Evolutionary conservation across 2,329 filamentous ascomycete species (phyloP).

Genomic region (Pseudocercospora fuligena): DNA sequence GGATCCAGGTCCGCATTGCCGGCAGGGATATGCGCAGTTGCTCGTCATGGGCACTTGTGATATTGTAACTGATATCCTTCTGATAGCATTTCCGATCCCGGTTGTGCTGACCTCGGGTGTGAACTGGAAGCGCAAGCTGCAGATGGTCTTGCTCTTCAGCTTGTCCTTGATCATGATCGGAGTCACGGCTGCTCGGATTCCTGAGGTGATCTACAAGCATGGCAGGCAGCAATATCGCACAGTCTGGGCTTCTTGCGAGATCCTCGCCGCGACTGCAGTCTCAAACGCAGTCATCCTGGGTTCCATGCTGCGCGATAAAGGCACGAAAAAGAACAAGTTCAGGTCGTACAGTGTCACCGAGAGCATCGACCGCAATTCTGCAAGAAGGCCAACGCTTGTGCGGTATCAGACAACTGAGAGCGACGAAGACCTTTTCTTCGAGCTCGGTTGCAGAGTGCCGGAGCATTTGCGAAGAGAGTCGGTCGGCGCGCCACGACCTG

Average conservation of each 20-base stretch:
- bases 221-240: constrained; percentile 87
- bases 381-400: constrained; percentile 65
- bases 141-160: constrained; percentile 80
- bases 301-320: constrained; percentile 88
- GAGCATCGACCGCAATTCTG: constrained; percentile 60
- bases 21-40: constrained; percentile 84
- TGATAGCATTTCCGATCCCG: constrained; percentile 86
- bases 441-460: constrained; percentile 72
- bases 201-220: constrained; percentile 70
- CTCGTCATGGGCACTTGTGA: constrained; percentile 90
- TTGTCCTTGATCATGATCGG: constrained; percentile 79
- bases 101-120: constrained; percentile 83
- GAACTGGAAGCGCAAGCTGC: constrained; percentile 75
- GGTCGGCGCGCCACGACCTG: constrained; percentile 42
- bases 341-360: constrained; percentile 61
- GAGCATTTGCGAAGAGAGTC: constrained; percentile 49
- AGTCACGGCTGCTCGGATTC: constrained; percentile 81
- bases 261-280: constrained; percentile 83
- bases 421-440: constrained; percentile 86
- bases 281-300: constrained; percentile 90
- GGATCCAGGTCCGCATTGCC: constrained; percentile 83
- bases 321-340: constrained; percentile 87
- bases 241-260: constrained; percentile 85
- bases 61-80: constrained; percentile 83
- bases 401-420: constrained; percentile 77